Base-by-base conservation (phyloP, 108 stramenopile species). In the Fistulifera solaris region DNA sequence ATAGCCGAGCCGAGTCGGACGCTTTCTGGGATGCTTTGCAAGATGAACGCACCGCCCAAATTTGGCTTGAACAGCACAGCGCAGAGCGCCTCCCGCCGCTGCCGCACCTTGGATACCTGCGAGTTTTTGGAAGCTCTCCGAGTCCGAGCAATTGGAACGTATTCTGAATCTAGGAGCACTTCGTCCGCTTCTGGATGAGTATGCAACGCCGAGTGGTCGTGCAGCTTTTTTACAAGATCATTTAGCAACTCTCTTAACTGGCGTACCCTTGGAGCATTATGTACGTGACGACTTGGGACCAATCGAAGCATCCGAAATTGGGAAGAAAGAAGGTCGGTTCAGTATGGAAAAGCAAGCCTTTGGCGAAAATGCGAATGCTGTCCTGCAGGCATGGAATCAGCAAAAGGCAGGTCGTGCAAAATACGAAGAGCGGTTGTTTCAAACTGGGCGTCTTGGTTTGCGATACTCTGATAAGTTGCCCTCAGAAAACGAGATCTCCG, bases 341-440 rank as follows among this genome's bases (percentile, higher is more conserved):
- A 48, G 66, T 38, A 59, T 88, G 53, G 66, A 67, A 44, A 82
- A 75, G 63, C 61, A 80, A 25, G 52, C 75, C 6, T 82, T 80
- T 50, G 53, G 54, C 1, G 62, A 77, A 48, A 46, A 71, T 41
- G 76, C 85, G 21, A 66, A 83, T 14, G 70, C 61, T 45, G 46
- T 90, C 58, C 86, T 73, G 56, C 52, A 65, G 14, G 66, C 83
- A 11, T 90, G 83, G 89, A 87, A 82, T 61, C 68, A 64, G 55
- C 78, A 80, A 46, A 90, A 87, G 71, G 73, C 80, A 10, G 73
- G 71, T 47, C 72, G 82, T 59, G 89, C 89, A 10, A 76, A 66
- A 43, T 87, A 86, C 52, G 89, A 86, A 65, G 89, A 90, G 56
- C 62, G 70, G 17, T 52, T 90, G 56, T 90, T 82, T 58, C 74